These are phyloP conservation scores for Mariannaea elegans DNA, from an alignment of 2,329 filamentous ascomycete species.

Conservation along the genomic window DNA sequence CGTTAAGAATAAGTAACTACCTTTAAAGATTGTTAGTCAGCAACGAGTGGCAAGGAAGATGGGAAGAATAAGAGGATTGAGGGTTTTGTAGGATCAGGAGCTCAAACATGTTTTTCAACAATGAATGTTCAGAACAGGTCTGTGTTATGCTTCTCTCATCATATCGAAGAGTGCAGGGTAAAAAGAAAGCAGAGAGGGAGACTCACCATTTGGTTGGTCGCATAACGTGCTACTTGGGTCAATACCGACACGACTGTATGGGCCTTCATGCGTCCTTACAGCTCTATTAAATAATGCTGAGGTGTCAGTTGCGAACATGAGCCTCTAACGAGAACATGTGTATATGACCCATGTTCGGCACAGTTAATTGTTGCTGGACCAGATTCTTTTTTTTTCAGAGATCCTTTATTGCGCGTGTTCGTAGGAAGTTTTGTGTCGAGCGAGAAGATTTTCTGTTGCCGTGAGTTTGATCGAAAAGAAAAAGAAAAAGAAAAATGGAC, in stretches of 20 bases:
- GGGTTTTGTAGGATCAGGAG: constrained; percentile 35
- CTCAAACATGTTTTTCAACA: constrained; percentile 43
- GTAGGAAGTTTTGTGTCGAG: no score
- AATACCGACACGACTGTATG: no score
- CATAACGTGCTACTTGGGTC: no score
- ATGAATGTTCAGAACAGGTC: constrained; percentile 46
- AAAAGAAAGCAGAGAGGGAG: background rate
- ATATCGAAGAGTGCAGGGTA: constrained; percentile 24
- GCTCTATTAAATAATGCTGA: background rate
- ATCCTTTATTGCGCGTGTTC: no score
- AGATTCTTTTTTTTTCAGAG: no score
- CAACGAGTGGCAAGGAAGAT: constrained; percentile 7
- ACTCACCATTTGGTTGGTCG: constrained; percentile 18
- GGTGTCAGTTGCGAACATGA: background rate
- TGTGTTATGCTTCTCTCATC: constrained; percentile 46
- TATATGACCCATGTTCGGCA: no score
- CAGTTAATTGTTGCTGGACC: no score
- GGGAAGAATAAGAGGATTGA: constrained; percentile 9
- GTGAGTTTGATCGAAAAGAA: background rate
- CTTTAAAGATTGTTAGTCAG: constrained; percentile 28
- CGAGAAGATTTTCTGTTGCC: constrained; percentile 5
- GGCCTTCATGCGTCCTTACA: no score
- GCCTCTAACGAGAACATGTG: no score
- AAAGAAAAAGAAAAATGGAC: constrained; percentile 19
- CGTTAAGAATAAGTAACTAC: no score